Evolutionary conservation across 352 stramenopile genomes (phyloP), one percentile per base, ranked within the genome.

Genomic region (Globisporangium alternatum): DNA sequence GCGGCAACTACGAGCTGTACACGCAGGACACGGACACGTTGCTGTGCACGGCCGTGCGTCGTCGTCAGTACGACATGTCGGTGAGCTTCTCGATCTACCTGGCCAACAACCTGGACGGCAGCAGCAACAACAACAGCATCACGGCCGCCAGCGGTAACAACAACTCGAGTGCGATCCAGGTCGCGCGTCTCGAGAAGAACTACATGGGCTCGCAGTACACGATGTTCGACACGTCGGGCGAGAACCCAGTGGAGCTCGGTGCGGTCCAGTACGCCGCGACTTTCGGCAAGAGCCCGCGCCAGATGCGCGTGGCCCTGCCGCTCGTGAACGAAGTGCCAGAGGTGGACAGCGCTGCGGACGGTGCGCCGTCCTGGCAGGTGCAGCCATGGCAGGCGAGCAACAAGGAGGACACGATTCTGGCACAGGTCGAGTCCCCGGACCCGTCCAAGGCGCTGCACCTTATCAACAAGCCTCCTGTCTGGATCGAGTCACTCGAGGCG

Each of bases 181-280:
- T 94, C 41, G 86, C 81, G 19, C 72, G 86, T 30, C 69, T 94
- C n/a, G 86, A 94, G 67, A 91, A 91, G 71, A 94, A 94, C 69
- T 94, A 92, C 72, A 91, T 94, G 81, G 86, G 86, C 19, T 92
- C 83, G 19, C 86, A 94, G 80, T 94, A 94, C 80, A 92, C 83
- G 3, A 89, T 94, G 75, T 87, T 80, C 60, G 80, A 90, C 66
- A 92, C 77, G 48, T 83, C 72, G 0, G 74, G 78, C 10, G 78
- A 91, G 52, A 54, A 67, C 48, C 71, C 78, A 0, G 15, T 88
- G 0, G 86, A 94, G 77, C 70, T 92, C 9, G 86, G 86, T 31
- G 86, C 86, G 1, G 86, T 94, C n/a, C 86, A 94, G 65, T 94
- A 94, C 56, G 86, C 86, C 1, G 86, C 86, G 0, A 94, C 86